Percentiles rank a stretch among this genome's conserved stretches.
Conservation (phyloP, 1,284 basidiomycete genomes). For the Trichosporon sp. region DNA sequence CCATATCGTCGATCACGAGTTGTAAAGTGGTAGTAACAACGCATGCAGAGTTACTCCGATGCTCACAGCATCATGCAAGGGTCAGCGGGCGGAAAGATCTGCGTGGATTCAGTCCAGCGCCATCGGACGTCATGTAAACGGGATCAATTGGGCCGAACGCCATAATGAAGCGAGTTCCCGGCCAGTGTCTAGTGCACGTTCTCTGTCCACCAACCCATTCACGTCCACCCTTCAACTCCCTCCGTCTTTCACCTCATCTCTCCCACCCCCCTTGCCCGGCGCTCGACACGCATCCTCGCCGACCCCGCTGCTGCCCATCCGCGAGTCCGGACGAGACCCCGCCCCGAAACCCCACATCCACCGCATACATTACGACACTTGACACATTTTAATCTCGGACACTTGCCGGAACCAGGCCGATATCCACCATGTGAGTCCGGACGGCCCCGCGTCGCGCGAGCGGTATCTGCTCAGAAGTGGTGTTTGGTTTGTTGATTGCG, state of each 20-base stretch:
- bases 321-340: neutral
- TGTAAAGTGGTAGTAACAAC: neutral
- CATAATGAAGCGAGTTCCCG: conserved; percentile 7
- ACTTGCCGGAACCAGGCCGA: neutral
- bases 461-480: neutral
- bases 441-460: neutral
- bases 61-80: neutral
- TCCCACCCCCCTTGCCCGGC: neutral
- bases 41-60: conserved; percentile 4
- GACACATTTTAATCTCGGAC: conserved; percentile 8
- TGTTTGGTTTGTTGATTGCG: neutral
- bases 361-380: neutral
- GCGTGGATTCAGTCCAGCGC: neutral
- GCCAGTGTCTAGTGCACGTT: conserved; percentile 7
- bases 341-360: neutral
- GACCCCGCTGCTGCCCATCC: neutral
- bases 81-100: neutral
- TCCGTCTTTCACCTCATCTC: neutral
- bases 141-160: neutral
- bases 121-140: conserved; percentile 7
- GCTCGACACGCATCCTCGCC: conserved; percentile 1
- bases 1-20: neutral
- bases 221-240: neutral
- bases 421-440: neutral
- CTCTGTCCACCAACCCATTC: conserved; percentile 10